These are phyloP conservation scores for Chaetomium cochliodes DNA, from an alignment of 495 filamentous ascomycete genomes.

Conservation along the genomic window DNA sequence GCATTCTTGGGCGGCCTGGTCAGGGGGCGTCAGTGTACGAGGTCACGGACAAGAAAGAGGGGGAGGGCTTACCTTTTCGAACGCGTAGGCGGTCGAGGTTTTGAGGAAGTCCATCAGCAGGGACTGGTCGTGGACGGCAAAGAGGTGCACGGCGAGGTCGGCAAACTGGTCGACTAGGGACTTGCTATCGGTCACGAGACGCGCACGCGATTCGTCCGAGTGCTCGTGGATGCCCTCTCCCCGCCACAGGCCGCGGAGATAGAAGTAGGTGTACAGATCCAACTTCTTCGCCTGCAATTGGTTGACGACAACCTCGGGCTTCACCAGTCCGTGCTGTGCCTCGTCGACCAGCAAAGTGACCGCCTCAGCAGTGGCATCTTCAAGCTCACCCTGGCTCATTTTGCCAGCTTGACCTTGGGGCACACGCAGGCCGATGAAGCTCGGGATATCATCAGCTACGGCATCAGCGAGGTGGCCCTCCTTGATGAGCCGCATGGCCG, in stretches of 20 bases:
- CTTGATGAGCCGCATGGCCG: conserved; percentile 77
- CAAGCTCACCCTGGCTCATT: conserved; percentile 67
- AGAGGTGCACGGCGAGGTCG: conserved; percentile 79
- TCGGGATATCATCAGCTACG: conserved; percentile 81
- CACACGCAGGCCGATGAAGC: conserved; percentile 83
- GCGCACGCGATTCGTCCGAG: conserved; percentile 44
- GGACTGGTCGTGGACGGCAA: conserved; percentile 75
- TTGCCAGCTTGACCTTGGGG: conserved; percentile 66
- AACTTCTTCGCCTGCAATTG: conserved; percentile 62
- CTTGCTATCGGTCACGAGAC: conserved; percentile 58
- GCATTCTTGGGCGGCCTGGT: conserved; percentile 71
- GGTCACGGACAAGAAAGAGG: neutral
- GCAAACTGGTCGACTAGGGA: conserved; percentile 81
- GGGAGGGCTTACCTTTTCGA: conserved; percentile 55
- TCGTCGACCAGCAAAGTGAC: conserved; percentile 86
- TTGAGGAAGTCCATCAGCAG: conserved; percentile 86
- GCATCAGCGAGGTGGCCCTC: conserved; percentile 83
- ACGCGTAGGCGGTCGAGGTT: conserved; percentile 75
- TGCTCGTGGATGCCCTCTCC: conserved; percentile 57
- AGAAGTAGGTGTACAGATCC: conserved; percentile 84
- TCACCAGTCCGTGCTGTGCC: conserved; percentile 82
- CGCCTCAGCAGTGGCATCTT: conserved; percentile 73
- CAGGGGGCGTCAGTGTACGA: conserved; percentile 16
- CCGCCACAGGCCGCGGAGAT: conserved; percentile 80
- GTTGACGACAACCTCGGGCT: conserved; percentile 68